A percentile compares a stretch with the other conserved stretches of the same genome.
Conservation (phyloP, 257 asterid species). For the Salvia splendens region DNA sequence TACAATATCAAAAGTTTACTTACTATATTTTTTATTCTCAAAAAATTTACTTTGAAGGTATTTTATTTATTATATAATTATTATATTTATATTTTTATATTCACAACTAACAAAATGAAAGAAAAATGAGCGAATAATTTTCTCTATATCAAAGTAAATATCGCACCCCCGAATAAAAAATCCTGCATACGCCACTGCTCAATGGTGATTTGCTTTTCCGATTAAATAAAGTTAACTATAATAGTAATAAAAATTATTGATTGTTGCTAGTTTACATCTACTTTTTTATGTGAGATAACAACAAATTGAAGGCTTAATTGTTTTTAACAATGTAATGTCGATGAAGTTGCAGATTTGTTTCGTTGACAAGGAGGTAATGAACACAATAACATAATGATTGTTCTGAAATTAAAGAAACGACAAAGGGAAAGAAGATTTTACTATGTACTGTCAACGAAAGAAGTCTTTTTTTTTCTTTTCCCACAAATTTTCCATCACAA, state of each 20-base stretch:
- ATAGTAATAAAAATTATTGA: neutral
- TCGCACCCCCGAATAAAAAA: too few relatives aligned
- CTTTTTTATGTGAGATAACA: constrained; percentile 18
- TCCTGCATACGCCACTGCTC: too few relatives aligned
- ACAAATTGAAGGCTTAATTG: constrained; percentile 2
- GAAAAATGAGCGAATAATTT: too few relatives aligned
- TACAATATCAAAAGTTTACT: too few relatives aligned
- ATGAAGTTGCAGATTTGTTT: constrained; percentile 5
- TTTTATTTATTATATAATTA: too few relatives aligned
- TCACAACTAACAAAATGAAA: too few relatives aligned
- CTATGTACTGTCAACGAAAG: constrained; percentile 44
- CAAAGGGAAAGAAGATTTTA: constrained; percentile 35
- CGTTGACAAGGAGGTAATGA: neutral
- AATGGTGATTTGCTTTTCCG: too few relatives aligned
- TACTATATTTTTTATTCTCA: too few relatives aligned
- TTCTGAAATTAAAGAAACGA: constrained; percentile 33
- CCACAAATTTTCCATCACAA: constrained; percentile 43
- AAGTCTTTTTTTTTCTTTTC: neutral
- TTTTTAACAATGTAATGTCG: constrained; percentile 10
- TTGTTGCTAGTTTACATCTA: neutral
- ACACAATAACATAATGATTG: constrained; percentile 14
- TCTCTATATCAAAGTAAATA: too few relatives aligned
- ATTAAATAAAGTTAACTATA: too few relatives aligned
- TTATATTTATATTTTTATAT: too few relatives aligned
- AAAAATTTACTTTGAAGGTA: too few relatives aligned